These are phyloP conservation scores for Arthromyces matolae DNA, from an alignment of 768 basidiomycete species.

Conservation along the genomic window DNA sequence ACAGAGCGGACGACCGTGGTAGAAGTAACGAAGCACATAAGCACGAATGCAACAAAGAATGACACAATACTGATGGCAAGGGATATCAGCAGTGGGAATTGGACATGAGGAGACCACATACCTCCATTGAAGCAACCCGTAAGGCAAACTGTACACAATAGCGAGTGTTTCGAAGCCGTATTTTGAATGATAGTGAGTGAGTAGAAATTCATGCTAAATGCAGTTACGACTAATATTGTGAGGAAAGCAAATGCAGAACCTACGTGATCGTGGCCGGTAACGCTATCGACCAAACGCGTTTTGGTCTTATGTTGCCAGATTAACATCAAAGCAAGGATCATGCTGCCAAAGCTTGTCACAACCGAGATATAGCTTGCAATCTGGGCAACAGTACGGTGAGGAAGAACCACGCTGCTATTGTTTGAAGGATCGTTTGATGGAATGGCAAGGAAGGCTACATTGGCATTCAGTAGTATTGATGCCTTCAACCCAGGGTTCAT, in stretches of 20 bases:
- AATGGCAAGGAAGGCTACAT: conserved; percentile 48
- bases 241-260: background rate
- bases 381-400: conserved; percentile 25
- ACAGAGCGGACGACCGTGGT: conserved; percentile 13
- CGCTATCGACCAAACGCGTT: background rate
- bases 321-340: background rate
- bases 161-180: background rate
- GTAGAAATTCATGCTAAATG: background rate
- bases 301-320: conserved; percentile 1
- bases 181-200: background rate
- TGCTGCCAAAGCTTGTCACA: conserved; percentile 14
- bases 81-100: background rate
- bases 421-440: conserved; percentile 36
- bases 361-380: conserved; percentile 43
- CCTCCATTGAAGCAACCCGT: background rate
- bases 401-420: conserved; percentile 14
- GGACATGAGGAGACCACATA: background rate
- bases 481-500: too few relatives aligned
- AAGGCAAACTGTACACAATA: conserved; percentile 1
- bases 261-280: too few relatives aligned
- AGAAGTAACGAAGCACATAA: conserved; percentile 24
- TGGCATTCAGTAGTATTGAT: conserved; percentile 44
- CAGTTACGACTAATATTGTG: background rate
- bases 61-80: conserved; percentile 20
- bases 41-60: conserved; percentile 23